Percentiles rank a stretch among this genome's conserved stretches.
Evolutionary conservation across 1,284 basidiomycete genomes (phyloP).

Genomic region (Pseudozyma thailandica): DNA sequence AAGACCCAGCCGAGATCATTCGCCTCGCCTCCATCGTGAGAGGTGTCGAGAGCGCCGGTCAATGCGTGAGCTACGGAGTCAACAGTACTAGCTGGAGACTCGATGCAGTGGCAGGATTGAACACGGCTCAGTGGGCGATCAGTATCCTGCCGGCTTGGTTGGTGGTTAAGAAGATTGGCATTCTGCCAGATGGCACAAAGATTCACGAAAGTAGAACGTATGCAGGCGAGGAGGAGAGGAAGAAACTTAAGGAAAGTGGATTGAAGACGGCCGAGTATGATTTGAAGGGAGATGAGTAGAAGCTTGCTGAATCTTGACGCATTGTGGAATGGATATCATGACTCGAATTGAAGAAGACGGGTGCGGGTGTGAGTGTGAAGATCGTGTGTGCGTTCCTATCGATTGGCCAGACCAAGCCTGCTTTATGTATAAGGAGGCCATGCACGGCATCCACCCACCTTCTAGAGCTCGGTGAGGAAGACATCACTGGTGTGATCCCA

Average conservation of each 20-base stretch:
- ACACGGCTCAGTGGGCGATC: constrained; percentile 61
- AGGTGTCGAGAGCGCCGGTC: constrained; percentile 62
- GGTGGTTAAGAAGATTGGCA: constrained; percentile 59
- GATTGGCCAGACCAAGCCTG: too few relatives aligned
- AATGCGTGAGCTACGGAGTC: constrained; percentile 64
- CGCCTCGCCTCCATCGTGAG: constrained; percentile 62
- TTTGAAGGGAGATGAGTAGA: constrained; percentile 23
- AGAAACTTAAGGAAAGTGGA: constrained; percentile 25
- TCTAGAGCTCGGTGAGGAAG: too few relatives aligned
- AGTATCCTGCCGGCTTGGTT: constrained; percentile 59
- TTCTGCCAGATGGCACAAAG: constrained; percentile 46
- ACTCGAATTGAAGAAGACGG: too few relatives aligned
- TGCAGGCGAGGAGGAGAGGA: constrained; percentile 41
- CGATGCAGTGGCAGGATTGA: constrained; percentile 60
- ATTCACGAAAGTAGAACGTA: constrained; percentile 53
- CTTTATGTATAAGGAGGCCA: too few relatives aligned
- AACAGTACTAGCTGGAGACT: constrained; percentile 57
- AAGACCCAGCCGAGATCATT: constrained; percentile 58
- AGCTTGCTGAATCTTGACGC: too few relatives aligned
- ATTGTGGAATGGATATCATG: too few relatives aligned
- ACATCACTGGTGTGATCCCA: too few relatives aligned
- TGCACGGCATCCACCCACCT: too few relatives aligned
- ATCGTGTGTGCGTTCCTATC: too few relatives aligned
- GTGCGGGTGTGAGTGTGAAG: too few relatives aligned
- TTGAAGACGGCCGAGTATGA: constrained; percentile 37